A percentile compares a stretch with the other conserved stretches of the same genome.
Evolutionary conservation across 441 rosid genomes (phyloP).

Genomic region (Erysimum cheiri): DNA sequence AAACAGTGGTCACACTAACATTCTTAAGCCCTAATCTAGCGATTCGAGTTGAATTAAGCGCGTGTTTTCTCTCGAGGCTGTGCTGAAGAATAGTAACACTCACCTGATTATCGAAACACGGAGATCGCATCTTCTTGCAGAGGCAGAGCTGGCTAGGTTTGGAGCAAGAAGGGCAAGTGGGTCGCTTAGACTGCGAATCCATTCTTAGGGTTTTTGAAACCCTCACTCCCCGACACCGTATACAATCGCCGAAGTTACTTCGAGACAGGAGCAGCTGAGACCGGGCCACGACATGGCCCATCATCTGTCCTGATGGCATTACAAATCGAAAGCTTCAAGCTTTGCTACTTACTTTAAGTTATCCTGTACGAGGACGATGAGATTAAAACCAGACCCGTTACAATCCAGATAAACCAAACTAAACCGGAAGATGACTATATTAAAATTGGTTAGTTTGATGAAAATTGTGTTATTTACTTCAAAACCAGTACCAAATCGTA

Average conservation of each 20-base stretch:
- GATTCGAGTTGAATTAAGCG: constrained; percentile 76
- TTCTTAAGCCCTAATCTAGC: constrained; percentile 77
- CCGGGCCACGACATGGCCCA: constrained; percentile 46
- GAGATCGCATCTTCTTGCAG: constrained; percentile 63
- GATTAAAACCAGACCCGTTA: not conserved
- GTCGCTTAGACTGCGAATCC: constrained; percentile 58
- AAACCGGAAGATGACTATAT: not conserved
- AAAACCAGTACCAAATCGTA: not conserved
- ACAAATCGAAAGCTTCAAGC: constrained; percentile 17
- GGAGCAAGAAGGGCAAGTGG: constrained; percentile 66
- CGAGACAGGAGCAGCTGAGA: constrained; percentile 32
- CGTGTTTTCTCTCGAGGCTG: constrained; percentile 73
- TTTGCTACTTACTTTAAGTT: constrained; percentile 5
- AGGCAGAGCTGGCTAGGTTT: constrained; percentile 73
- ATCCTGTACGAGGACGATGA: constrained; percentile 4
- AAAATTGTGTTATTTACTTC: not conserved
- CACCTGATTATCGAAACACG: constrained; percentile 62
- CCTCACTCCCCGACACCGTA: constrained; percentile 35
- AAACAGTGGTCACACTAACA: constrained; percentile 56
- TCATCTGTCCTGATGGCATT: constrained; percentile 40
- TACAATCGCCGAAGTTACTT: constrained; percentile 11
- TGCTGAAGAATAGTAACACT: constrained; percentile 83
- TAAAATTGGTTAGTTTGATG: not conserved
- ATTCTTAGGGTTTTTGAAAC: constrained; percentile 50
- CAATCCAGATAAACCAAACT: constrained; percentile 3